Evolutionary conservation across 495 filamentous ascomycete genomes (phyloP).

Genomic region (Lasiosphaeria hispida): DNA sequence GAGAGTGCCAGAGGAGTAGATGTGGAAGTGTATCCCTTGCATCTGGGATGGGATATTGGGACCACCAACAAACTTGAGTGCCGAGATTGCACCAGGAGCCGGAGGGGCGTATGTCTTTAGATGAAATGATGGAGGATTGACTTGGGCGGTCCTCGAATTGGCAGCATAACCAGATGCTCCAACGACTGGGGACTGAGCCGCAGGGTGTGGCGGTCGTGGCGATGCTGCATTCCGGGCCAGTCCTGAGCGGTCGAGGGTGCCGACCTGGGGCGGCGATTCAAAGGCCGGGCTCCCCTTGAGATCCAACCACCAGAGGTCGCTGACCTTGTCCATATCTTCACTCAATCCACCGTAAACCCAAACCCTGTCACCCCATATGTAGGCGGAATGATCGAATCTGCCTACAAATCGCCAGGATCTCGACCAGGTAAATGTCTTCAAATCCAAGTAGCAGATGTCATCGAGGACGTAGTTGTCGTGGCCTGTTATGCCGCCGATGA

Average conservation of each 20-base stretch:
- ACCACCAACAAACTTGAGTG: conserved; percentile 83
- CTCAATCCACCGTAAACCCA: conserved; percentile 98
- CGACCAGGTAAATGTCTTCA: conserved; percentile 98
- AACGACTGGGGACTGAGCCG: conserved; percentile 39
- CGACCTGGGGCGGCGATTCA: conserved; percentile 68
- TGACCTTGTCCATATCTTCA: conserved; percentile 92
- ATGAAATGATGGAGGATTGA: conserved; percentile 66
- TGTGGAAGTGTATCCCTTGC: conserved; percentile 89
- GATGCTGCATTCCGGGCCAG: conserved; percentile 37
- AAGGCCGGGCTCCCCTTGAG: conserved; percentile 85
- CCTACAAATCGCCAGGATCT: conserved; percentile 91
- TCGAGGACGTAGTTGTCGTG: conserved; percentile 86
- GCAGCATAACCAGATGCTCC: conserved; percentile 77
- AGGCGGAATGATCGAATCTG: conserved; percentile 90
- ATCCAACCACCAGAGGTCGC: conserved; percentile 96
- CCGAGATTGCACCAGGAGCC: conserved; percentile 80
- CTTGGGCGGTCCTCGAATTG: conserved; percentile 84
- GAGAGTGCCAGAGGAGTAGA: conserved; percentile 87
- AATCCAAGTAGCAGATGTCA: conserved; percentile 91
- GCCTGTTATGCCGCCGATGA: conserved; percentile 85
- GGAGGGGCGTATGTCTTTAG: conserved; percentile 67
- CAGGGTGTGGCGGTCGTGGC: conserved; percentile 42
- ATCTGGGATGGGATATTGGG: conserved; percentile 82
- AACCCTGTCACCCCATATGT: conserved; percentile 80
- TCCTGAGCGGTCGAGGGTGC: conserved; percentile 52